These are phyloP conservation scores for Solanum chilense DNA, from an alignment of 257 asterid genomes.

Conservation along the genomic window DNA sequence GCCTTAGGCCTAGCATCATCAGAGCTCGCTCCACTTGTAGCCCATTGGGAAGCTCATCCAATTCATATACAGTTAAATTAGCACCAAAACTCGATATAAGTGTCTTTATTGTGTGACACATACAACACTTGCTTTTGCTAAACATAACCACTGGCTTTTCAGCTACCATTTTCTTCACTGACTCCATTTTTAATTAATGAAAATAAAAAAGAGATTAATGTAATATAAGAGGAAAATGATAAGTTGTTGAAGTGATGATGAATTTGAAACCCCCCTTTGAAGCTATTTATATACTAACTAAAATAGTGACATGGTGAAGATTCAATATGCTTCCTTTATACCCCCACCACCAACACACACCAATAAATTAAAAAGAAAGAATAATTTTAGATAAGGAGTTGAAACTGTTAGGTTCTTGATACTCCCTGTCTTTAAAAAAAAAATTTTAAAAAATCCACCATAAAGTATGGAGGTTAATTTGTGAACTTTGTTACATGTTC, in stretches of 20 bases:
- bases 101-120: slow-evolving; percentile 53
- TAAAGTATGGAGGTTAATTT: neutral
- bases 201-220: neutral
- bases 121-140: slow-evolving; percentile 63
- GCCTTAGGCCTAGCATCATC: slow-evolving; percentile 14
- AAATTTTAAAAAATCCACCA: accelerated
- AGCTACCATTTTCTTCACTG: slow-evolving; percentile 34
- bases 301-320: neutral
- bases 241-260: neutral
- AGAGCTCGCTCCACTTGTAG: slow-evolving; percentile 44
- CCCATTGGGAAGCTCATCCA: slow-evolving; percentile 55
- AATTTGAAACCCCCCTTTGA: neutral
- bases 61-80: slow-evolving; percentile 42
- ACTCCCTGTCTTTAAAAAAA: neutral
- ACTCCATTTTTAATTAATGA: slow-evolving; percentile 22
- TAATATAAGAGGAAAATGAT: neutral
- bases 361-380: neutral
- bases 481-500: neutral
- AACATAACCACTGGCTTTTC: slow-evolving; percentile 70
- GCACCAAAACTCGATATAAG: slow-evolving; percentile 66
- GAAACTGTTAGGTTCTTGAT: neutral
- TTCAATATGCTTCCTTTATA: neutral
- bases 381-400: neutral
- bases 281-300: neutral
- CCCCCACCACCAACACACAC: neutral